Percentiles rank a stretch among this genome's conserved stretches.
phyloP scores from a whole-genome alignment of 441 rosid genomes.

The Lepidium campestre region DNA sequence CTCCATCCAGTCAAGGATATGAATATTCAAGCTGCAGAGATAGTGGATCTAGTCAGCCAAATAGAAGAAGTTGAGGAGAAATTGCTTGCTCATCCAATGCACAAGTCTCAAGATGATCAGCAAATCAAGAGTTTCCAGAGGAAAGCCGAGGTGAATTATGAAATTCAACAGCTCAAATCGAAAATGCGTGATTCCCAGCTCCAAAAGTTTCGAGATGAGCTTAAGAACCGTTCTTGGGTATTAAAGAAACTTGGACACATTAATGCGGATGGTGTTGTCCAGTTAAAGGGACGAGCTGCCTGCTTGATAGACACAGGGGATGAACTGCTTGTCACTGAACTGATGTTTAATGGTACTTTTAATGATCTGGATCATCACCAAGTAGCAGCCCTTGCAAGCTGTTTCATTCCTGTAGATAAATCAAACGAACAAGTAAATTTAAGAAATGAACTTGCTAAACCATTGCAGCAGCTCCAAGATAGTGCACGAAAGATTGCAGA shows the following conservation, averaged over 20 bases:
- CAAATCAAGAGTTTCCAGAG: constrained; percentile 75
- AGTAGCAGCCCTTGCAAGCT: constrained; percentile 98
- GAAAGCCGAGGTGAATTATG: constrained; percentile 92
- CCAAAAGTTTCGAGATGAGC: constrained; percentile 92
- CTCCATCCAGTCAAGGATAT: constrained; percentile 99
- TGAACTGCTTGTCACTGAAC: constrained; percentile 94
- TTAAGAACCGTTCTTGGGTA: constrained; percentile 91
- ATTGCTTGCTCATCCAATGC: constrained; percentile 79
- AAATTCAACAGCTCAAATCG: constrained; percentile 89
- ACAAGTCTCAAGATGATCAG: constrained; percentile 85
- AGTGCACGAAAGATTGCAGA: constrained; percentile 95
- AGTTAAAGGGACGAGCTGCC: constrained; percentile 95
- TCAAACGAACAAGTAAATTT: constrained; percentile 80
- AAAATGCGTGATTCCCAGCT: constrained; percentile 99
- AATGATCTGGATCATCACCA: constrained; percentile 95
- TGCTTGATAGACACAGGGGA: constrained; percentile 99
- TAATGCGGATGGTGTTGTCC: constrained; percentile 84
- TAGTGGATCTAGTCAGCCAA: constrained; percentile 72
- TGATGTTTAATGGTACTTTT: constrained; percentile 97
- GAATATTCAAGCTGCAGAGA: constrained; percentile 88
- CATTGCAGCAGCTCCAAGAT: constrained; percentile 93
- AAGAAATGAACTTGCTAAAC: constrained; percentile 87
- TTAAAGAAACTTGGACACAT: constrained; percentile 95
- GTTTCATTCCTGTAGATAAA: constrained; percentile 97
- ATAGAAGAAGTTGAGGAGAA: constrained; percentile 83